These are phyloP conservation scores for Cardamine occulta DNA, from an alignment of 345 rosid species.

Conservation along the genomic window DNA sequence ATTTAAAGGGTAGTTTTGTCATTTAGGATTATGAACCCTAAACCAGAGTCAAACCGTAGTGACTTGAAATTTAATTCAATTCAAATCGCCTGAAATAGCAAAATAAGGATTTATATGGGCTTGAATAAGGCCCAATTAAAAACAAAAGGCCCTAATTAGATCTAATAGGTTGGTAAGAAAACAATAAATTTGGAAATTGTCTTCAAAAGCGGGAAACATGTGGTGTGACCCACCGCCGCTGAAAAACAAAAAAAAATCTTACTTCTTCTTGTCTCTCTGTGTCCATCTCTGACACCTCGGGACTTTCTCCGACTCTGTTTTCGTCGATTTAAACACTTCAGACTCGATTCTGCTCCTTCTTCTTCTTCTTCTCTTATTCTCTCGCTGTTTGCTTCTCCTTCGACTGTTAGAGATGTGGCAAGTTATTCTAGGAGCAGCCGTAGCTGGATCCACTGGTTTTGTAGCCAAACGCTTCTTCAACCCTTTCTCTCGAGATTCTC, in stretches of 20 bases:
- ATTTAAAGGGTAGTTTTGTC: neutral
- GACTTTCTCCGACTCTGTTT: conserved; percentile 33
- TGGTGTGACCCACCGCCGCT: conserved; percentile 46
- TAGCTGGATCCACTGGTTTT: conserved; percentile 75
- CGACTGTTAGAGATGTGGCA: conserved; percentile 66
- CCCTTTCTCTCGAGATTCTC: conserved; percentile 37
- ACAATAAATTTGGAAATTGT: conserved; percentile 36
- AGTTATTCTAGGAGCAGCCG: conserved; percentile 66
- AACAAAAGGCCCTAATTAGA: neutral
- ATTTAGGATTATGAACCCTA: neutral
- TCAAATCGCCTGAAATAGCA: neutral
- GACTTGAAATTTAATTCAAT: neutral
- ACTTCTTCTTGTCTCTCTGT: conserved; percentile 16
- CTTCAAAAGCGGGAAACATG: conserved; percentile 64
- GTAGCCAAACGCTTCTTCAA: conserved; percentile 59
- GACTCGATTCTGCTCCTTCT: conserved; percentile 20
- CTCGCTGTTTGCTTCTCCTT: conserved; percentile 13
- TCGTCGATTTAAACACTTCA: conserved; percentile 28
- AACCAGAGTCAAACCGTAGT: neutral
- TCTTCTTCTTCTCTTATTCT: conserved; percentile 15
- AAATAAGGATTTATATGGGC: neutral
- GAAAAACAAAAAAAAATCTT: conserved; percentile 11
- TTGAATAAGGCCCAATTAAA: neutral
- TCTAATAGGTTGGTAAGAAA: conserved; percentile 33
- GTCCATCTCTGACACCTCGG: conserved; percentile 10